These are phyloP conservation scores for Penicillium sp. DNA, from an alignment of 2,329 filamentous ascomycete species.

Conservation along the genomic window DNA sequence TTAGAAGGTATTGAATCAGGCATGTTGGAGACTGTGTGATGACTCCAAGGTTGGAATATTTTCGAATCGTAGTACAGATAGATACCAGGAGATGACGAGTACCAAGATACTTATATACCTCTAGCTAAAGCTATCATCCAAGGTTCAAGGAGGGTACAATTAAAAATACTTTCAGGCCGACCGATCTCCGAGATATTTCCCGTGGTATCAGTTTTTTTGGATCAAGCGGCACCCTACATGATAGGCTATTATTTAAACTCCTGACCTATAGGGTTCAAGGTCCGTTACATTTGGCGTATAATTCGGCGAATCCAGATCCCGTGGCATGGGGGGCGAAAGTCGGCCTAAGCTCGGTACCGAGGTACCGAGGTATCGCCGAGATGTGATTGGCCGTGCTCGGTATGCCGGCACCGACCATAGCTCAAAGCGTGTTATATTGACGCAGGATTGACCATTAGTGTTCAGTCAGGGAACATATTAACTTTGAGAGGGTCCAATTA, in stretches of 20 bases:
- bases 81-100: not conserved
- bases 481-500: not conserved
- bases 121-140: not conserved
- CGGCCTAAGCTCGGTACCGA: constrained; percentile 16
- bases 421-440: not conserved
- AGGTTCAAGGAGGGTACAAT: not conserved
- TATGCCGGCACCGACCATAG: not conserved
- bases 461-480: not conserved
- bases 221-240: not conserved
- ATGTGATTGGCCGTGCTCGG: not conserved
- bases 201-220: not conserved
- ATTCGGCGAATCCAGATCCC: not conserved
- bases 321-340: not conserved
- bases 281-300: not conserved
- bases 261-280: not conserved
- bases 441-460: not conserved
- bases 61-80: not conserved
- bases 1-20: constrained; percentile 9
- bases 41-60: too few relatives aligned
- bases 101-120: not conserved
- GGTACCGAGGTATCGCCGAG: constrained; percentile 16
- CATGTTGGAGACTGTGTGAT: constrained; percentile 1
- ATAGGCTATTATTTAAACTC: not conserved
- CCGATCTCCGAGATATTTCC: constrained; percentile 19
- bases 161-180: constrained; percentile 9